These are phyloP conservation scores for Anethum foeniculum DNA, from an alignment of 140 eudicot species.

Conservation along the genomic window DNA sequence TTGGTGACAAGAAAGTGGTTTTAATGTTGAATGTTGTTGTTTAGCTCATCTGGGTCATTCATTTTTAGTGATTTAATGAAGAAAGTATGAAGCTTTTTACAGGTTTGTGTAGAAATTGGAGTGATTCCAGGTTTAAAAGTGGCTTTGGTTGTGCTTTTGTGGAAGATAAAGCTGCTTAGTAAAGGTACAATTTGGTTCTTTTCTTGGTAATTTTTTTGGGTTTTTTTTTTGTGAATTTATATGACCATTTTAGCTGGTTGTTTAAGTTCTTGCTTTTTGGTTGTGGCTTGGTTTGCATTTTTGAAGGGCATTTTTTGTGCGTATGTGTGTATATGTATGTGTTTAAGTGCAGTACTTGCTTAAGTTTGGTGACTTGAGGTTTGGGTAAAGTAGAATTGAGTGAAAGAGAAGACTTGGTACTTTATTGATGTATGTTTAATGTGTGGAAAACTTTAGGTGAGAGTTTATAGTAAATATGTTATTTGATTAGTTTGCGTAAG, in stretches of 20 bases:
- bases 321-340: not conserved
- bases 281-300: conserved; percentile 18
- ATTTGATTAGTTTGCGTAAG: not conserved
- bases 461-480: not conserved
- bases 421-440: not conserved
- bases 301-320: not conserved
- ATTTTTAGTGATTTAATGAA: conserved; percentile 20
- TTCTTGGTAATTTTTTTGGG: conserved; percentile 8
- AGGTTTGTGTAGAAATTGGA: conserved; percentile 22
- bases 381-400: not conserved
- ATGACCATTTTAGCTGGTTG: conserved; percentile 2
- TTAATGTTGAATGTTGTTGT: conserved; percentile 12
- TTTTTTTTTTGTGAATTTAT: conserved; percentile 8
- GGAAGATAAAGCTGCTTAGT: conserved; percentile 33
- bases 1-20: conserved; percentile 12
- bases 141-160: conserved; percentile 37
- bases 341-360: not conserved
- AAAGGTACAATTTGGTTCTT: conserved; percentile 32
- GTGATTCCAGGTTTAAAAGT: conserved; percentile 40
- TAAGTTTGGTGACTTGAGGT: conserved; percentile 11
- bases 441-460: conserved; percentile 5
- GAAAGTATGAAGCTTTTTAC: conserved; percentile 20
- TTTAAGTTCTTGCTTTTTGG: conserved; percentile 15
- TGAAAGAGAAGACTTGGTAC: not conserved
- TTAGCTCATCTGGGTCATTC: conserved; percentile 17